Evolutionary conservation across 2,329 filamentous ascomycete species (phyloP).

Genomic region (Aspergillus fructus): DNA sequence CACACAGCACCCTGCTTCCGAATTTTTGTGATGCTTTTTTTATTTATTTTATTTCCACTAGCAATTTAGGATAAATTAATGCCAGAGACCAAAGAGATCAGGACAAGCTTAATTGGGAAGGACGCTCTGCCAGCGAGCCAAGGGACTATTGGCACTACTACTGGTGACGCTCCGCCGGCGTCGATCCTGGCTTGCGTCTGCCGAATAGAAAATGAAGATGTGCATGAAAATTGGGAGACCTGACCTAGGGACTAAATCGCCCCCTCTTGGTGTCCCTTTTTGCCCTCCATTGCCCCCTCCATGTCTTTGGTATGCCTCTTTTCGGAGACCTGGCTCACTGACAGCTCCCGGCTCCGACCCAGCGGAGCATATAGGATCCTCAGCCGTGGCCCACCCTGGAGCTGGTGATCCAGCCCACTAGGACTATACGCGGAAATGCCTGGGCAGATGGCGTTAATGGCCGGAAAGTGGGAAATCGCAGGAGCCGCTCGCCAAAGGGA

Average conservation of each 20-base stretch:
- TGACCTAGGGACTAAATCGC: neutral
- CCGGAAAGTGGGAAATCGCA: neutral
- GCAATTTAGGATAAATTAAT: neutral
- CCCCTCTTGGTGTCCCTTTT: conserved; percentile 10
- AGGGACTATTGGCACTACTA: conserved; percentile 38
- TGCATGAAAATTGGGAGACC: neutral
- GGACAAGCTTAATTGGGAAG: conserved; percentile 6
- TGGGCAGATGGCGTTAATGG: neutral
- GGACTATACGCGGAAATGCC: neutral
- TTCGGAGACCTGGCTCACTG: conserved; percentile 25
- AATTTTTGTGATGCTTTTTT: neutral
- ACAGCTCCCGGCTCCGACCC: neutral
- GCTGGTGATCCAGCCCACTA: neutral
- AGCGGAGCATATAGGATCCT: neutral
- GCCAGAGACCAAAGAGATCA: neutral
- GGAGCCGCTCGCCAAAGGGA: neutral
- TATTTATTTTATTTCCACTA: neutral
- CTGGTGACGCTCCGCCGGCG: conserved; percentile 31
- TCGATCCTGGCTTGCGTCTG: conserved; percentile 31
- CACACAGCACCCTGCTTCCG: neutral
- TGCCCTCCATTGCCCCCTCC: conserved; percentile 12
- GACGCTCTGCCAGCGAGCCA: conserved; percentile 1
- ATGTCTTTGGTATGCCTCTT: conserved; percentile 16
- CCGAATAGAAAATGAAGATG: neutral
- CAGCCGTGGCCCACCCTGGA: neutral